Conservation (phyloP, 106 monocot species). For the Dactylorhiza incarnata region DNA sequence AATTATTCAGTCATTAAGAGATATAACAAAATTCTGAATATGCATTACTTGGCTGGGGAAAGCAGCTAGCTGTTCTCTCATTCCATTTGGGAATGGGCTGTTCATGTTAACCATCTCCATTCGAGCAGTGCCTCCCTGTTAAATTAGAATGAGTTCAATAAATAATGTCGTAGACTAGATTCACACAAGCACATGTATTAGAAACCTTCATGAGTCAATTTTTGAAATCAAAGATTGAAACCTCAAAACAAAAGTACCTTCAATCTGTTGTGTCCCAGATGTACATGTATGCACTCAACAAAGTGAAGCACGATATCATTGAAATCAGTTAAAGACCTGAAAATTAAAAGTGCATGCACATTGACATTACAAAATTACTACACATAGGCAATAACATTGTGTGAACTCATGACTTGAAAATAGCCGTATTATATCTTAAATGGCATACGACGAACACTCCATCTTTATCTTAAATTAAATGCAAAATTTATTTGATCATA, state of each 20-base stretch:
- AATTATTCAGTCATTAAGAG: background rate
- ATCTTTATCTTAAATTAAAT: too few species aligned
- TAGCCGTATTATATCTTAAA: background rate
- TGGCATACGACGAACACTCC: background rate
- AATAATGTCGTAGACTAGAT: background rate
- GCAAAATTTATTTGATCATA: background rate
- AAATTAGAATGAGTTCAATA: conserved; percentile 1
- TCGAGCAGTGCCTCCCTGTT: conserved; percentile 14
- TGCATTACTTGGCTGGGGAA: conserved; percentile 25
- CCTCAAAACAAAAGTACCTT: conserved; percentile 16
- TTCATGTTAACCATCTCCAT: conserved; percentile 7
- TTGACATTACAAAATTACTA: background rate
- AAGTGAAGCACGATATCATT: conserved; percentile 61
- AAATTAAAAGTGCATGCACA: conserved; percentile 12
- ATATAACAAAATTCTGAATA: background rate
- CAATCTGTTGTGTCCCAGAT: conserved; percentile 26
- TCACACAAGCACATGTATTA: background rate
- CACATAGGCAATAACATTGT: background rate
- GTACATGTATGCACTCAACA: conserved; percentile 47
- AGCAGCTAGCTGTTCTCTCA: conserved; percentile 14
- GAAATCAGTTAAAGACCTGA: conserved; percentile 57
- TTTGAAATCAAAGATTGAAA: background rate
- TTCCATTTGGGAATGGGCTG: conserved; percentile 25
- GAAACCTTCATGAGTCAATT: background rate
- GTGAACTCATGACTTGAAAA: background rate